Conservation (phyloP, 23 red algal species). For the Gracilaria gracilis region DNA sequence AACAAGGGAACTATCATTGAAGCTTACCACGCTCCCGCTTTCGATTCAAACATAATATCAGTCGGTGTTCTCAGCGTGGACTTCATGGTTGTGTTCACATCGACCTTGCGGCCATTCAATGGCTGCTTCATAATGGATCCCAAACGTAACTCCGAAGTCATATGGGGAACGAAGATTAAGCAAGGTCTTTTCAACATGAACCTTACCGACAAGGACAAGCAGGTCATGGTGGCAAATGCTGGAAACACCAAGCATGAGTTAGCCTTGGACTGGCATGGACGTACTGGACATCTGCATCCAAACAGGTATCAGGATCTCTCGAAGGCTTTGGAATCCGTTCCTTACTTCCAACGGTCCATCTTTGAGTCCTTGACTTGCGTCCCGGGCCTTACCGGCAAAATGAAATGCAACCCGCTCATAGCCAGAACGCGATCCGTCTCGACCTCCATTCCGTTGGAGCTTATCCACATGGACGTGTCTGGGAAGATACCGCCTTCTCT, state of each 20-base stretch:
- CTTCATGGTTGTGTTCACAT: constrained; percentile 11
- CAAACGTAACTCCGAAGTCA: neutral
- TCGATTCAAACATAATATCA: constrained; percentile 18
- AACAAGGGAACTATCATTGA: constrained; percentile 14
- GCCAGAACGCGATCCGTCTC: neutral
- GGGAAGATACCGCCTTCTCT: constrained; percentile 13
- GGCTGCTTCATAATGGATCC: constrained; percentile 18
- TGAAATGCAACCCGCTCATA: constrained; percentile 6
- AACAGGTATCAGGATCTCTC: neutral
- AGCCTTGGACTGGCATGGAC: constrained; percentile 32
- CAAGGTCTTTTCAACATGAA: neutral
- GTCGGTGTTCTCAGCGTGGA: neutral
- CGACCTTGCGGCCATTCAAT: constrained; percentile 3
- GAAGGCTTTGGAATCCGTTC: constrained; percentile 11
- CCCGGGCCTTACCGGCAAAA: constrained; percentile 35
- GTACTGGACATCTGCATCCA: neutral
- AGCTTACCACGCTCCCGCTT: constrained; percentile 24
- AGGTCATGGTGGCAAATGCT: neutral
- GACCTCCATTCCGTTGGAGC: neutral
- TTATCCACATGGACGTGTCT: constrained; percentile 42
- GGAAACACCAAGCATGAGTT: constrained; percentile 1
- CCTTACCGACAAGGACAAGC: neutral
- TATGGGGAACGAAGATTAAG: neutral
- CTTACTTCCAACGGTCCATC: neutral
- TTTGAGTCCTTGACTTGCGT: constrained; percentile 8